These are phyloP conservation scores for Populus deltoides DNA, from an alignment of 345 rosid species.

Conservation along the genomic window DNA sequence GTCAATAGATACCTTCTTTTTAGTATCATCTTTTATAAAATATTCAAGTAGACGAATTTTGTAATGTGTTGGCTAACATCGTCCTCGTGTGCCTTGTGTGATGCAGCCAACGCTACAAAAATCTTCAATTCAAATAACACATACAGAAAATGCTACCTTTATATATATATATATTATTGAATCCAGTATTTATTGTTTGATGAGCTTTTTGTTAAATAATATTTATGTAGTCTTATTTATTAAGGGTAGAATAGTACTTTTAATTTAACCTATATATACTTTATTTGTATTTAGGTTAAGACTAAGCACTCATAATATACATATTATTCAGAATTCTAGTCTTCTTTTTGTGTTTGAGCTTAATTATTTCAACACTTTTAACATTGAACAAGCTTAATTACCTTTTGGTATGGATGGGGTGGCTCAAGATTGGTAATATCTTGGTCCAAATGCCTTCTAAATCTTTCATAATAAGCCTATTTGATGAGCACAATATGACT, in stretches of 20 bases:
- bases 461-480: constrained; percentile 48
- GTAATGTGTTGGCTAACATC: constrained; percentile 58
- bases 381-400: constrained; percentile 10
- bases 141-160: background rate
- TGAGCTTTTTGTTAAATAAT: no score
- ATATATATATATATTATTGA: background rate
- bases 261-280: no score
- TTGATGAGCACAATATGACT: constrained; percentile 51
- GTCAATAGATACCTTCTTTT: background rate
- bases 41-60: constrained; percentile 7
- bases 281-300: no score
- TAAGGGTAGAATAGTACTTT: no score
- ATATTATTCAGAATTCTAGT: no score
- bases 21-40: no score
- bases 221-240: no score
- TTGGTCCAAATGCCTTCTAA: constrained; percentile 48
- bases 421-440: constrained; percentile 57
- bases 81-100: constrained; percentile 63
- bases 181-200: background rate
- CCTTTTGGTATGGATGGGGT: constrained; percentile 62
- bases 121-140: constrained; percentile 33
- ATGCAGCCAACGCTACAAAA: constrained; percentile 53
- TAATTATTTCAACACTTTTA: no score
- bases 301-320: no score
- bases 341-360: no score